Evolutionary conservation across 73 alveolate species (phyloP), one percentile per base, ranked within the genome.

Genomic region (Paramecium primaurelia): DNA sequence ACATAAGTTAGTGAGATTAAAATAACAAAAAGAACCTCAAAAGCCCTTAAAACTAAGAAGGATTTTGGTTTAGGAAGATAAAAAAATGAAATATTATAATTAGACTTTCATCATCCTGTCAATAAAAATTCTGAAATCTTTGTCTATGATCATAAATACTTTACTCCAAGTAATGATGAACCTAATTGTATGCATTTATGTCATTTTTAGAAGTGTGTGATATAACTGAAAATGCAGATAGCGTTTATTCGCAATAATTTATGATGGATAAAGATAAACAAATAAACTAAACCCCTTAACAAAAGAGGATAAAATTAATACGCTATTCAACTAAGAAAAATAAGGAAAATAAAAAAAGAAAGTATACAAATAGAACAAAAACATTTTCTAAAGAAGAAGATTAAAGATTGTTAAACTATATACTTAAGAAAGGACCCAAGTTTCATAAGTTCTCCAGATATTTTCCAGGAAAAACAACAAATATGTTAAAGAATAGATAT

Each of bases 401-500:
- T 73, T 16, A 73, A 38, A 38, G 34, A 73, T 37, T 73, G 11
- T n/a, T 73, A 3, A 37, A 32, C 16, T 73, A 16, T 0, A 18
- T 73, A 1, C 36, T 40, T 3, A 40, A 73, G 47, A 34, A 73
- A 37, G 87, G 87, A 34, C 87, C 87, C 16, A 73, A 73, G 40
- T 73, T 71, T 22, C 58, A 73, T 16, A 34, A 40, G 30, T 73
- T 73, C 18, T 37, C 87, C 60, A 73, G 59, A 18, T 37, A 73
- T 18, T 73, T 34, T 10, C 59, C 40, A 14, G 59, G 87, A 40
- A 73, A 71, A 73, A 73, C 60, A 37, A 18, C 59, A 22, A 37
- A 34, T 18, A 73, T 73, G 87, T 38, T 73, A 44, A 73, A 71
- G 59, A 36, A 73, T 73, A 73, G 87, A 40, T 73, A 73, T 18